A percentile compares a stretch with the other conserved stretches of the same genome.
These are phyloP conservation scores for Neonectria ditissima DNA, from an alignment of 2,329 filamentous ascomycete species.

Conservation along the genomic window DNA sequence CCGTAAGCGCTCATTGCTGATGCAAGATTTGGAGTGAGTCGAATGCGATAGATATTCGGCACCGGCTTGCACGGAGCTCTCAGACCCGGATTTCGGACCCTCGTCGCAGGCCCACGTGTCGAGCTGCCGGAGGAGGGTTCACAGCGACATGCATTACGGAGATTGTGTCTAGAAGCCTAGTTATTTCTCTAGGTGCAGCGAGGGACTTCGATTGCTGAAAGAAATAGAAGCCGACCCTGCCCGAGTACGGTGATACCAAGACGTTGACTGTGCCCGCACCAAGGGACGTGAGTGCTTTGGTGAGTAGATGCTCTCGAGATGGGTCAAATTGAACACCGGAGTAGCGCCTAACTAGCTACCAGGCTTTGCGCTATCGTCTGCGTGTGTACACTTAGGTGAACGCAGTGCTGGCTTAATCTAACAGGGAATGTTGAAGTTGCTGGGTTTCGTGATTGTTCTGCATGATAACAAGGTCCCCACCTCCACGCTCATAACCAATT, in stretches of 20 bases:
- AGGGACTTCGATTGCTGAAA: not conserved
- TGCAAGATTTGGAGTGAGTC: not conserved
- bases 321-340: not conserved
- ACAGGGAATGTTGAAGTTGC: no score
- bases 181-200: not conserved
- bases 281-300: not conserved
- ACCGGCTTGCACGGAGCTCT: not conserved
- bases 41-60: not conserved
- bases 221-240: not conserved
- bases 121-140: not conserved
- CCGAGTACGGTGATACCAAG: not conserved
- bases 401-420: not conserved
- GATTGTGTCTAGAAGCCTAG: not conserved
- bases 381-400: not conserved
- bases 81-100: not conserved
- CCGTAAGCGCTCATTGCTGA: no score
- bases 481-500: constrained; percentile 5
- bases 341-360: not conserved
- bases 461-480: not conserved
- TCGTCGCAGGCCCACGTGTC: not conserved
- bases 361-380: not conserved
- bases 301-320: not conserved
- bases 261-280: not conserved
- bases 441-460: not conserved
- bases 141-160: not conserved